Evolutionary conservation across 2,329 filamentous ascomycete genomes (phyloP).

Genomic region (Phialophora verrucosa): DNA sequence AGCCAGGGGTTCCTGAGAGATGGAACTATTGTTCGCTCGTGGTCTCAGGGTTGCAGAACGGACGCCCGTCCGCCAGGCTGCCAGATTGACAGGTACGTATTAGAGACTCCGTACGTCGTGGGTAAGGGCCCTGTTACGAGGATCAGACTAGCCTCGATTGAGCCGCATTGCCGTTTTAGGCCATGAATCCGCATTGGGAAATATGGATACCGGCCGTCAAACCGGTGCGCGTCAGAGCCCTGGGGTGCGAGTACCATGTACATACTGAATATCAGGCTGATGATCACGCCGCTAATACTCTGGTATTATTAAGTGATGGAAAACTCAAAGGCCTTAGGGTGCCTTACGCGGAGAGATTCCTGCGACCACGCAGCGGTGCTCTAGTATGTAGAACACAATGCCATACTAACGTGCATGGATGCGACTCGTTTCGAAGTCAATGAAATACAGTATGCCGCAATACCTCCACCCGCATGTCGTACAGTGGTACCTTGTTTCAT

Average conservation of each 20-base stretch:
- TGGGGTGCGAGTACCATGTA: no score
- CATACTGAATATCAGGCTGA: not conserved
- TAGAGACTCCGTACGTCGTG: not conserved
- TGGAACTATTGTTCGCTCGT: not conserved
- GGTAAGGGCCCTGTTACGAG: not conserved
- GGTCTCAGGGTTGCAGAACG: no score
- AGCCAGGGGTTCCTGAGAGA: not conserved
- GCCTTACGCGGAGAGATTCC: not conserved
- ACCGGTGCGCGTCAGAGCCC: no score
- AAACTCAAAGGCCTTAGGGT: not conserved
- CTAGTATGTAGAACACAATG: no score
- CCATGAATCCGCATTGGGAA: constrained; percentile 13
- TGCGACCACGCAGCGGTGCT: no score
- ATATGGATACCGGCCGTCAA: not conserved
- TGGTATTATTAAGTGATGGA: no score
- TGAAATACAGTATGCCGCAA: no score
- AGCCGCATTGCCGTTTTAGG: constrained; percentile 9
- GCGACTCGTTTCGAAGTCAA: no score
- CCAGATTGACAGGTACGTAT: not conserved
- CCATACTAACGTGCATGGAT: no score
- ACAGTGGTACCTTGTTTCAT: no score
- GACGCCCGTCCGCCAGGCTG: no score
- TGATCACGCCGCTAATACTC: not conserved
- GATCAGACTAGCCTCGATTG: not conserved
- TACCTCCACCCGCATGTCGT: no score